Conservation (phyloP, 1,284 basidiomycete species). For the Agroathelia rolfsii region DNA sequence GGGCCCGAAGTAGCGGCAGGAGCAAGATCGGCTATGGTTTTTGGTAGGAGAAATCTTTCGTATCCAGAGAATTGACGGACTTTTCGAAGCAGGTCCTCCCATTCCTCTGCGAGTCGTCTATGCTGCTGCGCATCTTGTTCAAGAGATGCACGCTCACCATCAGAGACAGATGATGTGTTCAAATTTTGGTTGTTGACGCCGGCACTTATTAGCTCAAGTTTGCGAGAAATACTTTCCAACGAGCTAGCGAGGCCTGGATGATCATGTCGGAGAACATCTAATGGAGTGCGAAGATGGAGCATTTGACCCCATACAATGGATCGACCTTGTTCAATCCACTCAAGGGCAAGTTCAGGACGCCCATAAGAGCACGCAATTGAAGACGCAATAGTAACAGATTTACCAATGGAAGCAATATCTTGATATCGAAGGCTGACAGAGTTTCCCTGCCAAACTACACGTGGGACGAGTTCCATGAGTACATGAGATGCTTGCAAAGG, state of each 20-base stretch:
- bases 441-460: no score
- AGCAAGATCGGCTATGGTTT: slow-evolving; percentile 18
- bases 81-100: slow-evolving; percentile 15
- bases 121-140: slow-evolving; percentile 6
- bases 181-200: no score
- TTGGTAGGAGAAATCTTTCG: slow-evolving; percentile 17
- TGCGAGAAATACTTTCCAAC: slow-evolving; percentile 7
- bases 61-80: slow-evolving; percentile 21
- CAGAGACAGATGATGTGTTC: no score
- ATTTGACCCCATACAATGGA: slow-evolving; percentile 21
- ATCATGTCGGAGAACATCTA: slow-evolving; percentile 14
- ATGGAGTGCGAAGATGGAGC: slow-evolving; percentile 13
- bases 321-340: slow-evolving; percentile 23
- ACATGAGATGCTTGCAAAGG: no score
- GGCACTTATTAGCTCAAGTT: background rate
- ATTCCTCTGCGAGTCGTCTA: slow-evolving; percentile 15
- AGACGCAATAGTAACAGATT: no score
- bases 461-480: no score
- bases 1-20: slow-evolving; percentile 23
- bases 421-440: no score
- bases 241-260: slow-evolving; percentile 10
- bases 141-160: background rate
- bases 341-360: no score
- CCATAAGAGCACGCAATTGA: no score
- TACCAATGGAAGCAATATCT: no score